Evolutionary conservation across 2,329 filamentous ascomycete genomes (phyloP), one percentile per base, ranked within the genome.

Genomic region (Beauveria caledonica): DNA sequence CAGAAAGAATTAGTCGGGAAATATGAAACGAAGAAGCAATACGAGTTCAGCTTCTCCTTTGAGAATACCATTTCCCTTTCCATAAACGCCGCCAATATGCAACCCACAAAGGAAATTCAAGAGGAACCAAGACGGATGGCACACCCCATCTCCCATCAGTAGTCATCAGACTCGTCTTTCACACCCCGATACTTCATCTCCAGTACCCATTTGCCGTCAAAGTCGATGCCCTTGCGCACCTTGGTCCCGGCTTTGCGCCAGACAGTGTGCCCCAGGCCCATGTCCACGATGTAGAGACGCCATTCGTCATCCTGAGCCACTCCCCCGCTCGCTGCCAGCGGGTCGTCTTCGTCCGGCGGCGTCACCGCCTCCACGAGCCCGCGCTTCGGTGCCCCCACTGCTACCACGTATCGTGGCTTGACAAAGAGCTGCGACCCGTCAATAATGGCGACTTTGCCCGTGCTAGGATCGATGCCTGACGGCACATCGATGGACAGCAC

Each of bases 401-500:
- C 87, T 3, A 96, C 86, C 25, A 97, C 86, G 63, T 89, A 91
- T 59, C 90, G 88, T 0, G 92, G 87, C 63, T 89, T 86, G 54
- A 97, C 84, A 65, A 91, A 92, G 3, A 97, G 78, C 44, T 86
- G 86, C 57, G 87, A 84, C 3, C 90, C 90, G 69, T 97, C 92
- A 46, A 84, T 82, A 55, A 83, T 76, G 60, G 79, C 82, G 17
- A 83, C 80, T 69, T 82, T 82, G 68, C 91, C 91, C 44, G 86
- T 87, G 0, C 86, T 85, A 3, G 90, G 90, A 64, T 93, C 91
- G 54, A 96, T 85, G 5, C 94, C 94, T 0, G 90, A 93, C 0
- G 94, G 94, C 6, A 95, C 85, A 70, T 96, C 93, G n/a, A 99
- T 84, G 0, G 92, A 89, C 21, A 99, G 77, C 3, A 94, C 87